phyloP scores from a whole-genome alignment of 2,329 filamentous ascomycete genomes.

The Colletotrichum plurivorum region DNA sequence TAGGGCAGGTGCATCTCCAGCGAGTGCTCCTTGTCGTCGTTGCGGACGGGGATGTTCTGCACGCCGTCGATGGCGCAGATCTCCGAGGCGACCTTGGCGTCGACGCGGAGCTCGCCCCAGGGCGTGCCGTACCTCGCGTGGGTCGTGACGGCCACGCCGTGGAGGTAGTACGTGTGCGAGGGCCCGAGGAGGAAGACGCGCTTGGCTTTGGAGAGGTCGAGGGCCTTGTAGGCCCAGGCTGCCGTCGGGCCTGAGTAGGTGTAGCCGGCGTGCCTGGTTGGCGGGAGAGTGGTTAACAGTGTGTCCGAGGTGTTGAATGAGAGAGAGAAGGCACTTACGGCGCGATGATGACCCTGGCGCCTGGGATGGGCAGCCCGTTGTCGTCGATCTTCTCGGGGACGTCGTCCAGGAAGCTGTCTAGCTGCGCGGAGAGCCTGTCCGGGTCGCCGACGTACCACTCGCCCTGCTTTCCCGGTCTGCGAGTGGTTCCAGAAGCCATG shows the following conservation, averaged over 20 bases:
- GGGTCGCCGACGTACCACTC: constrained; percentile 85
- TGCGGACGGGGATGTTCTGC: constrained; percentile 72
- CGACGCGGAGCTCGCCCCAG: constrained; percentile 78
- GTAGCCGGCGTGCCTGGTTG: constrained; percentile 89
- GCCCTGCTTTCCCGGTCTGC: constrained; percentile 78
- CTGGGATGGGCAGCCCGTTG: constrained; percentile 74
- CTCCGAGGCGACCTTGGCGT: constrained; percentile 65
- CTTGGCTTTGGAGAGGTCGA: constrained; percentile 86
- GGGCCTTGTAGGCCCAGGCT: constrained; percentile 92
- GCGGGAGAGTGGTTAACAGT: neutral
- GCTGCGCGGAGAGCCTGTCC: constrained; percentile 73
- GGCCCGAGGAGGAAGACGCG: constrained; percentile 93
- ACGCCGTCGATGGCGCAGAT: constrained; percentile 58
- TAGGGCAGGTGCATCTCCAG: constrained; percentile 98
- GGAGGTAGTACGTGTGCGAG: constrained; percentile 88
- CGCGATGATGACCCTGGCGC: constrained; percentile 79
- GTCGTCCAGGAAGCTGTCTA: constrained; percentile 80
- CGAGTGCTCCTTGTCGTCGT: constrained; percentile 90
- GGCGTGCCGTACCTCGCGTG: constrained; percentile 82
- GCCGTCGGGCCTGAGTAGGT: constrained; percentile 91
- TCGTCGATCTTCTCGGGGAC: constrained; percentile 78
- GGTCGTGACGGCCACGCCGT: constrained; percentile 81
- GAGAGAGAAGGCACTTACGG: constrained; percentile 22
- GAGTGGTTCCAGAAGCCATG: constrained; percentile 13
- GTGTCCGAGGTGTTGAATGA: constrained; percentile 10